phyloP scores from a whole-genome alignment of 73 alveolate genomes.

The Uronychia binucleata region DNA sequence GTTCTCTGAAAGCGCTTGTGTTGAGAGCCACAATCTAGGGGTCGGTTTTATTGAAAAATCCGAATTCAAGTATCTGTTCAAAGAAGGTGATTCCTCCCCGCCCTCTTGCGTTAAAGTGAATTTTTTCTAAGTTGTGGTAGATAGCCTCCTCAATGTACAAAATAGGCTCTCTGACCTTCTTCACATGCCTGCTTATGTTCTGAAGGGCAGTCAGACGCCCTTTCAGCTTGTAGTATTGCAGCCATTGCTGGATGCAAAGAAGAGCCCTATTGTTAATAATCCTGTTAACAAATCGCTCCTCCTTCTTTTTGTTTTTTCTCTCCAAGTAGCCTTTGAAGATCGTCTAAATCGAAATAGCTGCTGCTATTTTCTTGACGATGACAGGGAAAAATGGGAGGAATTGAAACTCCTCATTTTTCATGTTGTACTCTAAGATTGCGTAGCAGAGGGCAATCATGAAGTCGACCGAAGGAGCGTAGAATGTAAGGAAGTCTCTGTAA shows the following conservation, averaged over 20 bases:
- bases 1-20: neutral
- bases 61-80: conserved; percentile 30
- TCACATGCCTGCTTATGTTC: conserved; percentile 18
- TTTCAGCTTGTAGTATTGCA: conserved; percentile 48
- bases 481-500: conserved; percentile 33
- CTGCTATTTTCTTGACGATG: conserved; percentile 19
- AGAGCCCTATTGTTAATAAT: conserved; percentile 38
- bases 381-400: conserved; percentile 32
- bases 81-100: conserved; percentile 19
- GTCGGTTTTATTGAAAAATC: conserved; percentile 18
- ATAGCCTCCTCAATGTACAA: conserved; percentile 53
- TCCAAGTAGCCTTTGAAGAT: neutral
- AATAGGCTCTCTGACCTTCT: conserved; percentile 13
- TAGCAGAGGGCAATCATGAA: conserved; percentile 18
- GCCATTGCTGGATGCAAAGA: conserved; percentile 47
- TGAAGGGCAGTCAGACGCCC: conserved; percentile 35
- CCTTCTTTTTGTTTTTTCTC: neutral
- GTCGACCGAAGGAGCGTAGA: conserved; percentile 34
- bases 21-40: neutral
- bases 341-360: conserved; percentile 36
- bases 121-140: conserved; percentile 1
- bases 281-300: conserved; percentile 14
- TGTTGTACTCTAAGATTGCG: conserved; percentile 24
- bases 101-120: neutral
- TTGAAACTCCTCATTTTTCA: neutral